Conservation (phyloP, 108 stramenopile species). For the Skeletonema potamos region DNA sequence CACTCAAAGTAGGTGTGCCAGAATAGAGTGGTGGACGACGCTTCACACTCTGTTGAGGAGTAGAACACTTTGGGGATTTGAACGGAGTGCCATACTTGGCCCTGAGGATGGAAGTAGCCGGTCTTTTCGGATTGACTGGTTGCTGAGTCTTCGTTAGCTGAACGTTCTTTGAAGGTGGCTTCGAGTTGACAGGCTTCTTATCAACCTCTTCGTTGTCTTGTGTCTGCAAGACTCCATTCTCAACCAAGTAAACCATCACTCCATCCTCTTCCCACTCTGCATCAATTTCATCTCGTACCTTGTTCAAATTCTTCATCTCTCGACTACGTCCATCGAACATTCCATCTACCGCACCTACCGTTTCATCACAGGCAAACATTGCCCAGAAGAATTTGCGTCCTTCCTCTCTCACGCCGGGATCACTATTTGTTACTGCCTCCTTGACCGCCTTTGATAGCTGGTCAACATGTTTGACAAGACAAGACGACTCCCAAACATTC, state of each 20-base stretch:
- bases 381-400: conserved; percentile 56
- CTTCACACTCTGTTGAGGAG: conserved; percentile 9
- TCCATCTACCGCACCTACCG: conserved; percentile 4
- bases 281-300: conserved; percentile 32
- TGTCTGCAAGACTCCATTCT: conserved; percentile 24
- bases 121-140: not conserved
- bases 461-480: conserved; percentile 25
- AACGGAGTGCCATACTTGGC: conserved; percentile 24
- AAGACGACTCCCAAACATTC: conserved; percentile 30
- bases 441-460: conserved; percentile 32
- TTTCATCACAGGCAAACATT: conserved; percentile 32
- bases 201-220: not conserved
- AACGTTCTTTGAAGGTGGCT: not conserved
- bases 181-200: not conserved
- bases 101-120: conserved; percentile 7
- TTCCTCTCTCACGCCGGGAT: conserved; percentile 55
- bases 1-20: not conserved
- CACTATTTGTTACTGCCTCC: conserved; percentile 33
- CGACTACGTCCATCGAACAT: conserved; percentile 24
- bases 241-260: conserved; percentile 21
- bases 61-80: conserved; percentile 8
- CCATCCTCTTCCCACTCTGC: conserved; percentile 50
- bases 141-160: not conserved
- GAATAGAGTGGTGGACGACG: not conserved
- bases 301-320: conserved; percentile 36